Evolutionary conservation across 1,284 basidiomycete species (phyloP), one percentile per base, ranked within the genome.

Genomic region (Cryptococcus neoformans): DNA sequence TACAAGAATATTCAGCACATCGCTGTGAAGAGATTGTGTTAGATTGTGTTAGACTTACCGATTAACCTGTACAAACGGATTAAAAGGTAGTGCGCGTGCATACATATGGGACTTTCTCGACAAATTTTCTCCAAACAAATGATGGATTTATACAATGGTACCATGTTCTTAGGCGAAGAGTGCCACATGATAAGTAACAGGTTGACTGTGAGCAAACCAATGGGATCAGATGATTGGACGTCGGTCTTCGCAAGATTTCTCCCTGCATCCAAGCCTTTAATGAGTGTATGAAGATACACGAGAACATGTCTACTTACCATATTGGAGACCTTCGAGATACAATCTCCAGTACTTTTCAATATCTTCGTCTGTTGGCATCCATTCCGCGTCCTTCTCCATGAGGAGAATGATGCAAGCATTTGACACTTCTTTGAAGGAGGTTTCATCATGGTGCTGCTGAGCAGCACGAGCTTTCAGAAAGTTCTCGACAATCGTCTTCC

Each of bases 231-330:
- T 0, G 68, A 67, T 55, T 71, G 68, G 34, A 70, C 60, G 51
- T 76, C 74, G 5, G 70, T 73, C 44, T 63, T 64, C 0, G 71
- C 66, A 9, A 73, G 55, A 49, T 67, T 66, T 12, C 53, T 51
- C 28, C 71, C 69, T 69, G 28, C 41, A 14, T n/a, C 7, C 7
- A 39, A 12, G 11, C 40, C n/a, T 1, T 37, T 37, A 41, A 21
- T 2, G 34, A 36, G 11, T 10, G 16, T 10, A 34, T 40, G 34
- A 21, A 21, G 21, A 21, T 21, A 21, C 21, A 21, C 47, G 9
- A 37, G 4, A 41, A 7, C n/a, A 49, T 16, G n/a, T 56, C 17
- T 44, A 41, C 36, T 41, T 10, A 68, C 69, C 71, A 56, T 73
- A 71, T 50, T 53, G 49, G 21, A 68, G 50, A 0, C 72, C 74